A percentile compares a stretch with the other conserved stretches of the same genome.
Conservation (phyloP, 164 flowering plant genomes). For the Nymphaea colorata region DNA sequence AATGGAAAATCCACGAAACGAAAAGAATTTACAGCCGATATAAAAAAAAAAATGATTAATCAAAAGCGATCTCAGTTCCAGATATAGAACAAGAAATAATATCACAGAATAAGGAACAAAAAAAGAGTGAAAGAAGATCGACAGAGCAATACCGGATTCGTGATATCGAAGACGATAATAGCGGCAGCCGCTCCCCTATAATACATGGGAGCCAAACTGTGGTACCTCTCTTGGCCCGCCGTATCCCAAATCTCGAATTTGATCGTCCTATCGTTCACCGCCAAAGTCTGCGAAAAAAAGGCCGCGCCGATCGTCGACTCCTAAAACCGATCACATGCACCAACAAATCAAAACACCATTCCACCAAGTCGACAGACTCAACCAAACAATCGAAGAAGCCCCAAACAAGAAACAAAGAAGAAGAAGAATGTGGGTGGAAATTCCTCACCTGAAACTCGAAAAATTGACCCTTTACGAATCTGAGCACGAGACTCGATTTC, state of each 20-base stretch:
- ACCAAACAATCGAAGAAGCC: not conserved
- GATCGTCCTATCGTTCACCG: constrained; percentile 48
- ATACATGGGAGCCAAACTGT: constrained; percentile 74
- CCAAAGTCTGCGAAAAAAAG: constrained; percentile 52
- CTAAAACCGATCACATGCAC: constrained; percentile 14
- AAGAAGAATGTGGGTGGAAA: not conserved
- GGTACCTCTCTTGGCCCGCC: constrained; percentile 74
- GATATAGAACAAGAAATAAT: not conserved
- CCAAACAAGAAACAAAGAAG: not conserved
- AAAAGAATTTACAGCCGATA: too few relatives aligned
- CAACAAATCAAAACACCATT: not conserved
- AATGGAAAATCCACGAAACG: too few relatives aligned
- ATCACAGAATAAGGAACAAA: not conserved
- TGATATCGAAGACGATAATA: constrained; percentile 55
- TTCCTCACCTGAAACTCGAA: constrained; percentile 56
- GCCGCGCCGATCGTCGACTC: constrained; percentile 78
- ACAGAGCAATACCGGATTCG: constrained; percentile 23
- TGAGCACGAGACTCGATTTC: constrained; percentile 59
- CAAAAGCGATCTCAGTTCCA: too few relatives aligned
- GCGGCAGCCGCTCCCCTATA: constrained; percentile 73
- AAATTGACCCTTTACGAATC: constrained; percentile 68
- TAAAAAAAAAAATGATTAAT: too few relatives aligned
- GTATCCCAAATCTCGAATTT: constrained; percentile 83
- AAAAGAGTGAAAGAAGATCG: not conserved
- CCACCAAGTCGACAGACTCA: not conserved